Evolutionary conservation across 129 eudicot species (phyloP).

Genomic region (Saposhnikovia divaricata): DNA sequence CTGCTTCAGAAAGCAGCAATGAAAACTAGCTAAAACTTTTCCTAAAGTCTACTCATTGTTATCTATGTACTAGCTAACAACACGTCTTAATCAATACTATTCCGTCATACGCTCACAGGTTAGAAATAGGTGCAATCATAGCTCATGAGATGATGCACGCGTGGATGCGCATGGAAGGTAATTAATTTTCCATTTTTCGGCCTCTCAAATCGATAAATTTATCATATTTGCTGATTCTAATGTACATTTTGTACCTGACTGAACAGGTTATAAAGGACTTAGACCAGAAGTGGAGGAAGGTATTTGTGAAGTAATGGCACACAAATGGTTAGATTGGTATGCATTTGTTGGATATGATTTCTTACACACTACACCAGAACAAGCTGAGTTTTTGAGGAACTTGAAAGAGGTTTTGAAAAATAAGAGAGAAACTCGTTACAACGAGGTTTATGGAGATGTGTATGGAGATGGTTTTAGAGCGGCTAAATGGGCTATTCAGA

Average conservation of each 20-base stretch:
- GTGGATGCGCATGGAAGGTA: constrained; percentile 1
- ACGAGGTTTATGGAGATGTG: not conserved
- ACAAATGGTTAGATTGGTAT: constrained; percentile 9
- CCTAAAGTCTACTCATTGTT: not conserved
- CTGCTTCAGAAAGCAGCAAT: not conserved
- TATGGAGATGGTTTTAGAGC: constrained; percentile 13
- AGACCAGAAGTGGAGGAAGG: constrained; percentile 1
- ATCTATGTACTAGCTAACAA: not conserved
- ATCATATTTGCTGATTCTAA: too few relatives aligned
- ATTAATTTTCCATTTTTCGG: not conserved
- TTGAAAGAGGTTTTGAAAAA: not conserved
- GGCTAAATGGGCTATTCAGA: constrained; percentile 10
- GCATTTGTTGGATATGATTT: constrained; percentile 1
- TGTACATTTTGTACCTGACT: not conserved
- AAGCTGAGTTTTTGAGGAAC: constrained; percentile 6
- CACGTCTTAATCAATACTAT: not conserved
- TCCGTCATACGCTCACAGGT: not conserved
- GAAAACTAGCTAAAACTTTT: not conserved
- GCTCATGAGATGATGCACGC: constrained; percentile 13
- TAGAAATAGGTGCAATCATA: constrained; percentile 9
- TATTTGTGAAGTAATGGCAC: constrained; percentile 11
- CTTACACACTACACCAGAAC: not conserved
- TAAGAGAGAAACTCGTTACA: not conserved
- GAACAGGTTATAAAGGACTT: not conserved
- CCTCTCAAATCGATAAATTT: not conserved